A percentile compares a stretch with the other conserved stretches of the same genome.
phyloP scores from a whole-genome alignment of 371 early-diverging fungal species.

The Quaeritorhiza haematococci region DNA sequence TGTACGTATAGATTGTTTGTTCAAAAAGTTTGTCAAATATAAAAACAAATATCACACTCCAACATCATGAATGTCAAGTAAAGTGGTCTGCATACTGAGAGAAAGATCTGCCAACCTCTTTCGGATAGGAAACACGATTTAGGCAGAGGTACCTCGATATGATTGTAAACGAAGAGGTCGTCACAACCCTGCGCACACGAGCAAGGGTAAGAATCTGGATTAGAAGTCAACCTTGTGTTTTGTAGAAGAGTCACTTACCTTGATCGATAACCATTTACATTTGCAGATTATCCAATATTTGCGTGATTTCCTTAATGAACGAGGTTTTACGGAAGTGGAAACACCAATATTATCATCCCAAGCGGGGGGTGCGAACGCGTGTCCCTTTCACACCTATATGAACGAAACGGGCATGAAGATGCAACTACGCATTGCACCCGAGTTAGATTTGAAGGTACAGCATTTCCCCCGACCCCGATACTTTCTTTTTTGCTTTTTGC shows the following conservation, averaged over 20 bases:
- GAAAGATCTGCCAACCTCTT: neutral
- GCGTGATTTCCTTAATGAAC: constrained; percentile 68
- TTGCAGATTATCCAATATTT: constrained; percentile 68
- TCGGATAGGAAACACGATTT: constrained; percentile 65
- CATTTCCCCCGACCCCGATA: too few species aligned
- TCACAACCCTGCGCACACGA: constrained; percentile 51
- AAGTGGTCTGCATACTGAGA: too few species aligned
- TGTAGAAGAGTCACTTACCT: too few species aligned
- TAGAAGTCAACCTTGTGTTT: too few species aligned
- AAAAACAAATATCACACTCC: neutral
- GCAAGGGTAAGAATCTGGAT: constrained; percentile 38
- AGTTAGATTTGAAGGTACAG: constrained; percentile 83
- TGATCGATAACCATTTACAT: constrained; percentile 21
- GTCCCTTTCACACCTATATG: constrained; percentile 85
- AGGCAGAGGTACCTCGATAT: constrained; percentile 87
- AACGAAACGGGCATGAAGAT: constrained; percentile 73
- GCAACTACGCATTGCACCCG: constrained; percentile 91
- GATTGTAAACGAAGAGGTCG: constrained; percentile 70
- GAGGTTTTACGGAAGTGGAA: constrained; percentile 92
- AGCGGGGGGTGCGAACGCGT: constrained; percentile 94
- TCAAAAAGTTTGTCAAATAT: constrained; percentile 20
- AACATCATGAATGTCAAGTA: too few species aligned
- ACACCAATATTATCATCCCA: constrained; percentile 87
- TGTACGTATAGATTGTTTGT: constrained; percentile 2
- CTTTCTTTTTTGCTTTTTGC: neutral